Evolutionary conservation across 1,284 basidiomycete genomes (phyloP), one percentile per base, ranked within the genome.

Genomic region (Erythrobasidium hasegawianum): DNA sequence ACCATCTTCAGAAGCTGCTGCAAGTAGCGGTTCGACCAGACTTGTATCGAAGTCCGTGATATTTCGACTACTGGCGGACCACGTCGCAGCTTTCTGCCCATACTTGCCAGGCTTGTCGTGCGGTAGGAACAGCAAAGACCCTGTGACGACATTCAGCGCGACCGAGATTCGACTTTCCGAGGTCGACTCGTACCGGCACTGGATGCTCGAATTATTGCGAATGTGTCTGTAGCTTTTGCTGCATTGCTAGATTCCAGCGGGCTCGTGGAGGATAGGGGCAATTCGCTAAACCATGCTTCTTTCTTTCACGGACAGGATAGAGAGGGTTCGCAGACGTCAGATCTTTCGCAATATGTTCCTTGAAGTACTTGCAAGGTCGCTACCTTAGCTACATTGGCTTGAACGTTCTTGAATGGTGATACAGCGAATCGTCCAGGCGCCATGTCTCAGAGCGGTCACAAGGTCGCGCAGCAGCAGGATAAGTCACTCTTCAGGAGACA

Each of bases 341-440:
- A 18, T n/a, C 43, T 4, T 20, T 11, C n/a, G 2, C 39, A 26
- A n/a, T n/a, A n/a, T n/a, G n/a, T n/a, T n/a, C n/a, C n/a, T n/a
- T 27, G 18, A n/a, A 7, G 4, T 40, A 56, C 20, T 40, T 38
- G 20, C 5, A 16, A 29, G 18, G 8, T 11, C 3, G 54, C 22
- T 26, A 71, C 72, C 64, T 74, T 74, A 14, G 69, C 71, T 1
- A 70, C 65, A 3, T 67, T 47, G 1, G 66, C 71, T 2, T 70
- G 29, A 0, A 70, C 69, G 27, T 74, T 74, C 59, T 72, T 72
- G 72, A 67, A 74, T 0, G 72, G 72, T 10, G 72, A 74, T 16
- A 62, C 66, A 18, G 43, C 43, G 43, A 47, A 47, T 5, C 43
- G 43, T 5, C 43, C 43, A 16, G 43, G 22, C 4, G 43, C 50